These are phyloP conservation scores for Singerocomus rubriflavus DNA, from an alignment of 1,284 basidiomycete species.

Conservation along the genomic window DNA sequence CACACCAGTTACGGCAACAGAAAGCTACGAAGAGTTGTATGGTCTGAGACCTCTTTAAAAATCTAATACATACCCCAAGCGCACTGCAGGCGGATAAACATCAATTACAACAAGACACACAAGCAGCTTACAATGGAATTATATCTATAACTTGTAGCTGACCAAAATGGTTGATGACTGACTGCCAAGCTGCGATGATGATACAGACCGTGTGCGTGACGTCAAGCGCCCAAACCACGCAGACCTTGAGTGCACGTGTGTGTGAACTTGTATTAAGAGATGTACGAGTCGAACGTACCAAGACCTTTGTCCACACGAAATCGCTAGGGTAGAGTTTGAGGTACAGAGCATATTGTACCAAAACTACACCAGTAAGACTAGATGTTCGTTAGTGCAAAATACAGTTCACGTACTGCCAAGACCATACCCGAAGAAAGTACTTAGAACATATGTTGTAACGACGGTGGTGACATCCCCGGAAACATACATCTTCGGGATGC, in stretches of 20 bases:
- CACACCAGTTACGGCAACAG: constrained; percentile 30
- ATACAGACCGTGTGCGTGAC: constrained; percentile 32
- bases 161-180: constrained; percentile 26
- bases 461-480: constrained; percentile 32
- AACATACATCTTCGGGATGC: constrained; percentile 19
- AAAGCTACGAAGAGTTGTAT: constrained; percentile 18
- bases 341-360: constrained; percentile 44
- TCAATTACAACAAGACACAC: rapidly evolving
- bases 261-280: constrained; percentile 10
- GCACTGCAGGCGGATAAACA: constrained; percentile 16
- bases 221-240: constrained; percentile 29
- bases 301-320: constrained; percentile 30
- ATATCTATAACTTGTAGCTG: constrained; percentile 26
- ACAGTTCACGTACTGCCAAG: neutral
- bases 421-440: constrained; percentile 29
- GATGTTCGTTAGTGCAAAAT: constrained; percentile 9
- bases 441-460: constrained; percentile 32
- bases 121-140: constrained; percentile 27
- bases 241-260: constrained; percentile 22
- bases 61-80: constrained; percentile 21
- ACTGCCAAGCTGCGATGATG: constrained; percentile 28
- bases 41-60: neutral
- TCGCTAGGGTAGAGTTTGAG: constrained; percentile 44
- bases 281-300: constrained; percentile 33
- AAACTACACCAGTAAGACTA: constrained; percentile 48